Conservation (phyloP, 345 rosid species). For the Gossypium herbaceum region DNA sequence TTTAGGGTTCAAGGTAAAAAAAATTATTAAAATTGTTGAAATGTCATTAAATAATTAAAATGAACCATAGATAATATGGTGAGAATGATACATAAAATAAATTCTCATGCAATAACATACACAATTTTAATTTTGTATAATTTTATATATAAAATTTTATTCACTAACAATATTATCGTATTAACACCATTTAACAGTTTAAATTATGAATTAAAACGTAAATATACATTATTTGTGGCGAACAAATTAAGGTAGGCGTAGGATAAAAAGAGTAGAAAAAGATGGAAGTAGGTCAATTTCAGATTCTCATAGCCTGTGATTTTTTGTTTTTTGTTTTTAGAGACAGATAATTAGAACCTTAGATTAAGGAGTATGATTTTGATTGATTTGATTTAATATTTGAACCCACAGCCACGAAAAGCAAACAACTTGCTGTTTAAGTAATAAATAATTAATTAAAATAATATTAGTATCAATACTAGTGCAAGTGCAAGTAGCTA, state of each 20-base stretch:
- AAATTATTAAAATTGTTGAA: no score
- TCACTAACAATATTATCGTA: no score
- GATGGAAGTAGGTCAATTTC: neutral
- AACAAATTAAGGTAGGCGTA: neutral
- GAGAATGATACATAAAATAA: fast-evolving
- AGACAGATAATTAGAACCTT: neutral
- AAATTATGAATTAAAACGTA: no score
- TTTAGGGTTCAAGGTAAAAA: no score
- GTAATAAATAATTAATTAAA: no score
- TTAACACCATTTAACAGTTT: fast-evolving
- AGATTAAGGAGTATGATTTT: neutral
- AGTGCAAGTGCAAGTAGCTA: neutral
- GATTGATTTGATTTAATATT: neutral
- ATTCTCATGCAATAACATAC: no score
- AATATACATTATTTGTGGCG: neutral
- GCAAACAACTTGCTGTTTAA: neutral
- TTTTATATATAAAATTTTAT: fast-evolving
- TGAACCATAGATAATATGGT: no score
- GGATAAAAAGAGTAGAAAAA: neutral
- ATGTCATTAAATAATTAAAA: no score
- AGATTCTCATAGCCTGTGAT: neutral
- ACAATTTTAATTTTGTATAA: no score
- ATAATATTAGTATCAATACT: no score
- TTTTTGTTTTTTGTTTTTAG: no score
- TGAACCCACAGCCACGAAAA: neutral